phyloP scores from a whole-genome alignment of 768 basidiomycete genomes.

The Glaciozyma martinii region DNA sequence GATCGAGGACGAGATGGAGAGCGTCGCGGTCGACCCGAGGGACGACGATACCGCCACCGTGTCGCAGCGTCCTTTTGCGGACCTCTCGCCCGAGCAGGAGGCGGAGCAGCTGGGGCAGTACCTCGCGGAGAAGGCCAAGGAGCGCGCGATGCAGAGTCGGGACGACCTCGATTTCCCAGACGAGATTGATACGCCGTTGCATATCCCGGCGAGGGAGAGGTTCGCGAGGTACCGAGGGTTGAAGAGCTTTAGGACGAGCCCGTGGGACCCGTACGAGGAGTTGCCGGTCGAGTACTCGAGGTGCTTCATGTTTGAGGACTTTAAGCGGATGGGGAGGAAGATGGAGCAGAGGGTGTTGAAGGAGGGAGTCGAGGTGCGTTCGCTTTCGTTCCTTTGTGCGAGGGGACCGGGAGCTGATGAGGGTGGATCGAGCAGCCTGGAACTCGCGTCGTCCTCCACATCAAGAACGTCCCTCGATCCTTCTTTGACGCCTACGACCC shows the following conservation, averaged over 20 bases:
- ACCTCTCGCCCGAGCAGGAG: conserved; percentile 76
- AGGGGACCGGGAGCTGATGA: neutral
- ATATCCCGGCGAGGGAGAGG: conserved; percentile 64
- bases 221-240: conserved; percentile 90
- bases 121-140: conserved; percentile 36
- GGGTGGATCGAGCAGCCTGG: conserved; percentile 58
- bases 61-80: conserved; percentile 43
- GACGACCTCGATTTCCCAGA: conserved; percentile 87
- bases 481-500: conserved; percentile 42
- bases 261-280: conserved; percentile 97
- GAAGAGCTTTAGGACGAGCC: conserved; percentile 84
- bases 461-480: conserved; percentile 65
- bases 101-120: conserved; percentile 55
- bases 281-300: conserved; percentile 85
- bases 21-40: conserved; percentile 48
- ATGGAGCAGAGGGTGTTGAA: conserved; percentile 56
- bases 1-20: conserved; percentile 49
- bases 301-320: conserved; percentile 96
- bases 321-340: conserved; percentile 68
- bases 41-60: conserved; percentile 45
- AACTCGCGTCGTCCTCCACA: conserved; percentile 62
- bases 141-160: conserved; percentile 61
- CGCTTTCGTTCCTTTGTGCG: neutral
- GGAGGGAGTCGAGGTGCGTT: conserved; percentile 61
- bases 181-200: conserved; percentile 87